These are phyloP conservation scores for Lotus japonicus DNA, from an alignment of 306 rosid species.

Conservation along the genomic window DNA sequence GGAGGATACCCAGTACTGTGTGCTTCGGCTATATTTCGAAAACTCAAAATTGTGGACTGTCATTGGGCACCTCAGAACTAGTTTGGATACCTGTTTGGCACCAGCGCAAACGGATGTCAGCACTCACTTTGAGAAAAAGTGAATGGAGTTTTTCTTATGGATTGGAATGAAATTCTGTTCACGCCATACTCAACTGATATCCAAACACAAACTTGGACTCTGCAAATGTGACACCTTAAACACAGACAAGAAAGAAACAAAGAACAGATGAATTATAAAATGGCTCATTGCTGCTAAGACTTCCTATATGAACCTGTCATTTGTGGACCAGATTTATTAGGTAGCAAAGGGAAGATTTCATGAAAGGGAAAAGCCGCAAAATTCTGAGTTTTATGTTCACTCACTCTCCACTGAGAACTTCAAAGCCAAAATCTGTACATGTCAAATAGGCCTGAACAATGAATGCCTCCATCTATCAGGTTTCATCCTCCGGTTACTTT, in stretches of 20 bases:
- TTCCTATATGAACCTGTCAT: slow-evolving; percentile 22
- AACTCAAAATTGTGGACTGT: not conserved
- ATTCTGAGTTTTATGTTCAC: slow-evolving; percentile 23
- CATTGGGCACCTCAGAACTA: not conserved
- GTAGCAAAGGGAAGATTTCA: slow-evolving; percentile 18
- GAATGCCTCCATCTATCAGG: slow-evolving; percentile 59
- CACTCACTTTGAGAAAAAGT: too few species aligned
- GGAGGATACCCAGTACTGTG: slow-evolving; percentile 15
- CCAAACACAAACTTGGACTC: slow-evolving; percentile 5
- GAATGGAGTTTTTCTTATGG: too few species aligned
- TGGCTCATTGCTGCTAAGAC: slow-evolving; percentile 29
- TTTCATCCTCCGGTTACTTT: slow-evolving; percentile 57
- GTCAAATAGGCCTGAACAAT: slow-evolving; percentile 43
- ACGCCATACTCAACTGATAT: too few species aligned
- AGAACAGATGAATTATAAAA: not conserved
- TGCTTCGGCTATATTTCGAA: not conserved
- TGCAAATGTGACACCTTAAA: slow-evolving; percentile 14
- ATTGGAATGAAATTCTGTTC: too few species aligned
- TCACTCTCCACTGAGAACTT: slow-evolving; percentile 7
- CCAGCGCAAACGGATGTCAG: too few species aligned
- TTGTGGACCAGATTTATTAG: slow-evolving; percentile 32
- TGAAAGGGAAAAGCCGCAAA: slow-evolving; percentile 31
- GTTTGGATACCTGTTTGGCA: too few species aligned
- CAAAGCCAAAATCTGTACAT: slow-evolving; percentile 39
- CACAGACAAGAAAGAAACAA: not conserved